Evolutionary conservation across 805 yeast species (phyloP), one percentile per base, ranked within the genome.

Genomic region (Sporopachydermia lactativora): DNA sequence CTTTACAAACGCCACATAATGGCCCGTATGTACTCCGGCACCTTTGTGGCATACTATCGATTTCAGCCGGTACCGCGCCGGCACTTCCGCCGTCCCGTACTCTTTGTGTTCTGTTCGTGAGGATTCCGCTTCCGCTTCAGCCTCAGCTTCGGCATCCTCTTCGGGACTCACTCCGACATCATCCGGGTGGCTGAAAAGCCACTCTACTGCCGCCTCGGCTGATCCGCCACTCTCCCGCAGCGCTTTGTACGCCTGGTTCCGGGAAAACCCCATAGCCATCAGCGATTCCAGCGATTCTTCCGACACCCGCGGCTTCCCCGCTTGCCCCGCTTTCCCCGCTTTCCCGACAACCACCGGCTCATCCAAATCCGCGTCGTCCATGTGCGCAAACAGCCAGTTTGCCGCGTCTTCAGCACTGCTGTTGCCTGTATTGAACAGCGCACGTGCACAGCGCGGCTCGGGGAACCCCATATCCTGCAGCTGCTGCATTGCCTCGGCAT

Each of bases 11-110:
- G 78, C 82, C 35, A 88, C 96, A 57, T 86, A 86, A 56, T 86
- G 96, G 1, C 96, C 96, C 0, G 95, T 82, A 49, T 88, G 95
- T 1, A 84, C 80, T 8, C 94, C 80, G 2, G 75, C 66, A 4
- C 96, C 96, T 56, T 86, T 88, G 57, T 86, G 96, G 54, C 95
- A 85, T 13, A 88, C 66, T 3, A 82, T 78, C 0, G 81, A 80
- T 36, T 68, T 64, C 38, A 88, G 57, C 3, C 50, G 45, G 52
- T 78, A 85, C 13, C 49, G 44, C 1, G 69, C 60, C 11, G 60
- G 61, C 15, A 39, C 44, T 14, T 41, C 19, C 11, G 41, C 52
- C 6, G 49, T 46, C 2, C 53, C 55, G 3, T 40, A 17, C 15
- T 44, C 19, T 13, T 17, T 36, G 4, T 40, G 35, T 2, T 35